phyloP scores from a whole-genome alignment of 2,329 filamentous ascomycete species.

The Gremmenia infestans region DNA sequence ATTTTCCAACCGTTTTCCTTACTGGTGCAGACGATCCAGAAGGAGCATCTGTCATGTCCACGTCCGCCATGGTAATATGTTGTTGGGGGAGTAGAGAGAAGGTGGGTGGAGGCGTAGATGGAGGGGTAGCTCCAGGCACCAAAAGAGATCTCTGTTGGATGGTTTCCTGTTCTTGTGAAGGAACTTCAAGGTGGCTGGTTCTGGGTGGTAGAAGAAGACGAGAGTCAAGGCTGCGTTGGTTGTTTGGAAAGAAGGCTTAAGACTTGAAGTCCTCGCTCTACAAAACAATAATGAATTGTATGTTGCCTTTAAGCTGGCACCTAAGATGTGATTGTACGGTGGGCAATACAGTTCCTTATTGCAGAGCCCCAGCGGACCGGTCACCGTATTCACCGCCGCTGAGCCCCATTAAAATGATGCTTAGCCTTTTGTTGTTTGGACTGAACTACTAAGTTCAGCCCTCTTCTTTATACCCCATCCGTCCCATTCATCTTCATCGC shows the following conservation, averaged over 20 bases:
- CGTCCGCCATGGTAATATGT: conserved; percentile 69
- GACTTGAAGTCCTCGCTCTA: neutral
- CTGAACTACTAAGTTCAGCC: too few species aligned
- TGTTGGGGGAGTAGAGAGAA: neutral
- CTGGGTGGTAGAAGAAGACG: neutral
- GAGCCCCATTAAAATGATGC: too few species aligned
- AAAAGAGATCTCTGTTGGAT: neutral
- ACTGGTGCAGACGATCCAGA: conserved; percentile 45
- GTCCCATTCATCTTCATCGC: neutral
- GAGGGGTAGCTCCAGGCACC: conserved; percentile 17
- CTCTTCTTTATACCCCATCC: too few species aligned
- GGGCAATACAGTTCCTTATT: too few species aligned
- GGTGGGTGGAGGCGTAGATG: conserved; percentile 1
- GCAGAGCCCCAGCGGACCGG: too few species aligned
- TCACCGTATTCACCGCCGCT: too few species aligned
- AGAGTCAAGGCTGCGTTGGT: too few species aligned
- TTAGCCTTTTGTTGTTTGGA: too few species aligned
- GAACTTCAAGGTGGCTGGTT: neutral
- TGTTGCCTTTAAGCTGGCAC: neutral
- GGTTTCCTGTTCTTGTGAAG: too few species aligned
- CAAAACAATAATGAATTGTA: neutral
- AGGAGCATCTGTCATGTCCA: conserved; percentile 90
- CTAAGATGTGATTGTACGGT: neutral
- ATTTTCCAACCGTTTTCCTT: conserved; percentile 47
- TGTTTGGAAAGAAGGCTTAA: too few species aligned